phyloP scores from a whole-genome alignment of 306 rosid species.

The Vigna radiata region DNA sequence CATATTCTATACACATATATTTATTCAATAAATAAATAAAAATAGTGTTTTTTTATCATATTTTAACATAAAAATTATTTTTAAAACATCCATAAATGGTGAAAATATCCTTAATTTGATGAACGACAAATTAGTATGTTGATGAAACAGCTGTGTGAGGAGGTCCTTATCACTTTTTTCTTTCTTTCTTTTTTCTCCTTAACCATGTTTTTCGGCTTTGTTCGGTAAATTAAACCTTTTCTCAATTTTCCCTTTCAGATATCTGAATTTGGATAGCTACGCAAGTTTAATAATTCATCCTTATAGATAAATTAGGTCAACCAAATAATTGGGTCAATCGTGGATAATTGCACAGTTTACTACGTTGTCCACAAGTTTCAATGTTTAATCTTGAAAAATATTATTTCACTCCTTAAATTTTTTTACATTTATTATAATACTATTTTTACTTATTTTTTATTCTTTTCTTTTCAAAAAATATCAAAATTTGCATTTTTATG shows the following conservation, averaged over 20 bases:
- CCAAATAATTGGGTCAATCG: neutral
- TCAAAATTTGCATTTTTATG: too few species aligned
- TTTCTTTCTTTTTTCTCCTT: neutral
- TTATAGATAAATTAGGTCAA: neutral
- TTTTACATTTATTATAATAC: too few species aligned
- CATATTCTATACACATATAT: neutral
- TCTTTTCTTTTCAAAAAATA: too few species aligned
- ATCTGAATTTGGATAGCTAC: neutral
- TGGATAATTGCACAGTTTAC: neutral
- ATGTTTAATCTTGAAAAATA: too few species aligned
- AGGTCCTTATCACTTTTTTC: neutral
- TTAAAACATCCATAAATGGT: neutral
- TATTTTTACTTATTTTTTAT: too few species aligned
- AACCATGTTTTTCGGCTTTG: slow-evolving; percentile 66
- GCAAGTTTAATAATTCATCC: neutral
- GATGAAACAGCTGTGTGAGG: slow-evolving; percentile 3
- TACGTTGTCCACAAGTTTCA: neutral
- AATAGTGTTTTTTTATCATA: neutral
- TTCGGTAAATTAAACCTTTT: slow-evolving; percentile 38
- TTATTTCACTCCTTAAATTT: too few species aligned
- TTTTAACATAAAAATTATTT: neutral
- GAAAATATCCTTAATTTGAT: neutral
- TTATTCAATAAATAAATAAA: neutral
- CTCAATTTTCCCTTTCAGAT: neutral
- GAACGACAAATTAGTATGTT: neutral